A percentile compares a stretch with the other conserved stretches of the same genome.
Conservation (phyloP, 139 green algal genomes). For the Astrephomene gubernaculifera region DNA sequence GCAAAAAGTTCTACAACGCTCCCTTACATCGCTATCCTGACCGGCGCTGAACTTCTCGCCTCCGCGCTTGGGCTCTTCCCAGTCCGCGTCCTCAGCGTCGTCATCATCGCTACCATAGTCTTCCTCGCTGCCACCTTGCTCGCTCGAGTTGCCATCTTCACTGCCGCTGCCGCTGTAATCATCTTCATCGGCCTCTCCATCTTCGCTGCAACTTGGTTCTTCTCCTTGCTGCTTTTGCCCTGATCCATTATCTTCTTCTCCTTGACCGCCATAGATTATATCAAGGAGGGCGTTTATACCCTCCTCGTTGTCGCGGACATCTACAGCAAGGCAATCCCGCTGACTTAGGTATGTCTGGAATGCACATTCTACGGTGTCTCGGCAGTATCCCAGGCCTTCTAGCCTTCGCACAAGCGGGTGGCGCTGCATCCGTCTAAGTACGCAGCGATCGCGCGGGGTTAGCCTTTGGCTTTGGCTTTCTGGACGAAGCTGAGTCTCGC, state of each 20-base stretch:
- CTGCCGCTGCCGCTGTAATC: background rate
- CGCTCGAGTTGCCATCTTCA: background rate
- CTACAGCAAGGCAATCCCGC: background rate
- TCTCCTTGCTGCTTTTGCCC: background rate
- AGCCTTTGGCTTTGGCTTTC: background rate
- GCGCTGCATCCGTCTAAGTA: background rate
- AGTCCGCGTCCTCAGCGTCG: background rate
- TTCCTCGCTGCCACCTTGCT: background rate
- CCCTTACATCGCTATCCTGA: too few relatives aligned
- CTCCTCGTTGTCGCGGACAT: background rate
- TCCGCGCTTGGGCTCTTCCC: too few relatives aligned
- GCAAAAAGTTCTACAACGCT: too few relatives aligned
- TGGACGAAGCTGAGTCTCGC: background rate
- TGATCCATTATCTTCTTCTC: background rate
- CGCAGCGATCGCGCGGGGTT: background rate
- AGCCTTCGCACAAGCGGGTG: background rate
- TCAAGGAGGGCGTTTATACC: conserved; percentile 11
- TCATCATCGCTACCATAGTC: background rate
- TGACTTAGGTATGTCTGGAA: background rate
- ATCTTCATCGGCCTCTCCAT: background rate
- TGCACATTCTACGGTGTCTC: background rate
- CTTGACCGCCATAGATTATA: background rate
- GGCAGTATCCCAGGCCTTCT: background rate
- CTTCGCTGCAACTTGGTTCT: background rate
- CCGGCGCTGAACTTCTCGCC: too few relatives aligned